phyloP scores from a whole-genome alignment of 2,329 filamentous ascomycete species.

The Nakataea oryzae region DNA sequence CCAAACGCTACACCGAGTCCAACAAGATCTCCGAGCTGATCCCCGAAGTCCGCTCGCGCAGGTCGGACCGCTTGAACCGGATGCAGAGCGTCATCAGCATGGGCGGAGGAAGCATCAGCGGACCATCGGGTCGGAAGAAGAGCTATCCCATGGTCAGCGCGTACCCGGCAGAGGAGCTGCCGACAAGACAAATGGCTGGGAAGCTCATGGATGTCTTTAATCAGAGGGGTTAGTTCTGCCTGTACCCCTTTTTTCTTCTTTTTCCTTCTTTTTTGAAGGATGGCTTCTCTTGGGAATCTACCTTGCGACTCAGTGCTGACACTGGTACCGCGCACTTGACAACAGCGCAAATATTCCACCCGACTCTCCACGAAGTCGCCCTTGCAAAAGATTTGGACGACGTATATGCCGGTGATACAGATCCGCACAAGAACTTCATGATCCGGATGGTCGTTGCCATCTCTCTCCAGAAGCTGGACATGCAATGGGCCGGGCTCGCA shows the following conservation, averaged over 20 bases:
- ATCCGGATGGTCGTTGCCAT: slow-evolving; percentile 89
- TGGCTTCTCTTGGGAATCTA: slow-evolving; percentile 7
- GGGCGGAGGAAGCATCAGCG: slow-evolving; percentile 34
- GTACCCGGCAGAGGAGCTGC: slow-evolving; percentile 66
- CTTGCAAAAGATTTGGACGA: slow-evolving; percentile 69
- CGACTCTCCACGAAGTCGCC: slow-evolving; percentile 73
- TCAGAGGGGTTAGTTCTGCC: slow-evolving; percentile 55
- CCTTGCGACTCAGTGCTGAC: too few species aligned
- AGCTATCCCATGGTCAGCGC: slow-evolving; percentile 86
- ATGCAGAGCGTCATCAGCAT: slow-evolving; percentile 52
- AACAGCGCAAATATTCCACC: slow-evolving; percentile 77
- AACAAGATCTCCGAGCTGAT: slow-evolving; percentile 89
- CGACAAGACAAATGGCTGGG: slow-evolving; percentile 63
- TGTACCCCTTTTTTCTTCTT: too few species aligned
- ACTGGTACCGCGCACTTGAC: neutral
- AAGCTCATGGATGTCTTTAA: slow-evolving; percentile 77
- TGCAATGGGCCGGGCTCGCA: slow-evolving; percentile 82
- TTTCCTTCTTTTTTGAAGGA: neutral
- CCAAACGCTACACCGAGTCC: slow-evolving; percentile 84
- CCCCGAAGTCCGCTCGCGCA: slow-evolving; percentile 57
- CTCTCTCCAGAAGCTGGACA: slow-evolving; percentile 83
- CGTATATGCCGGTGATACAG: slow-evolving; percentile 65
- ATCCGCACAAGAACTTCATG: slow-evolving; percentile 80
- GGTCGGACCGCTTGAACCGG: slow-evolving; percentile 42
- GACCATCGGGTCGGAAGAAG: slow-evolving; percentile 57